Evolutionary conservation across 1,139 yeast genomes (phyloP).

Genomic region (Pneumocystis jirovecii): DNA sequence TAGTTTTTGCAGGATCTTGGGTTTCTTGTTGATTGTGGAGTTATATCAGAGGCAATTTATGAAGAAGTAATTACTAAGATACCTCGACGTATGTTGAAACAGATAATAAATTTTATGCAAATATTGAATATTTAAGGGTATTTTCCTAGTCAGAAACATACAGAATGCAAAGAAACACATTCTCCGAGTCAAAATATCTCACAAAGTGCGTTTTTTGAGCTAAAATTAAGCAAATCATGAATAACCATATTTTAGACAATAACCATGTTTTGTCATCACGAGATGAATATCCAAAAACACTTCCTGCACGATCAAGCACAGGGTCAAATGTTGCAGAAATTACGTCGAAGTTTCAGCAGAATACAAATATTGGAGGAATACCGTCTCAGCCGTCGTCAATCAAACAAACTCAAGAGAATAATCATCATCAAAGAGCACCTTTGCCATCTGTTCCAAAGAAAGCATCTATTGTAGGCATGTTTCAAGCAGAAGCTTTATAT

Average conservation of each 20-base stretch:
- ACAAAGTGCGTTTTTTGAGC: background rate
- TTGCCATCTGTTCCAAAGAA: background rate
- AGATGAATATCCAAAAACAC: background rate
- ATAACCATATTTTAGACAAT: background rate
- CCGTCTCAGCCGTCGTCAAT: background rate
- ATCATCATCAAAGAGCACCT: background rate
- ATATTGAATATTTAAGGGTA: conserved; percentile 15
- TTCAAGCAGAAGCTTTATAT: conserved; percentile 44
- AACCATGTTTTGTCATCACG: background rate
- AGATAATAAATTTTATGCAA: conserved; percentile 18
- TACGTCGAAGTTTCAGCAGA: background rate
- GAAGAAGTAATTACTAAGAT: conserved; percentile 38
- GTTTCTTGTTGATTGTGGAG: conserved; percentile 63
- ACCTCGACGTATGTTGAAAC: conserved; percentile 29
- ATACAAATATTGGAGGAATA: background rate
- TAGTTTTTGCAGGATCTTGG: conserved; percentile 41
- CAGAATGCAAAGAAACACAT: conserved; percentile 19
- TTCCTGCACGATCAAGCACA: background rate
- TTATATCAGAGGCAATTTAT: conserved; percentile 46
- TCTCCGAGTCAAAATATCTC: conserved; percentile 16
- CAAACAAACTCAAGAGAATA: background rate
- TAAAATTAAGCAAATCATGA: background rate
- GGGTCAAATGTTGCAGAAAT: background rate
- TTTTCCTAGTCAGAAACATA: conserved; percentile 22
- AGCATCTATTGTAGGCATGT: conserved; percentile 21